These are phyloP conservation scores for Phytophthora multivora DNA, from an alignment of 352 stramenopile species.

Conservation along the genomic window DNA sequence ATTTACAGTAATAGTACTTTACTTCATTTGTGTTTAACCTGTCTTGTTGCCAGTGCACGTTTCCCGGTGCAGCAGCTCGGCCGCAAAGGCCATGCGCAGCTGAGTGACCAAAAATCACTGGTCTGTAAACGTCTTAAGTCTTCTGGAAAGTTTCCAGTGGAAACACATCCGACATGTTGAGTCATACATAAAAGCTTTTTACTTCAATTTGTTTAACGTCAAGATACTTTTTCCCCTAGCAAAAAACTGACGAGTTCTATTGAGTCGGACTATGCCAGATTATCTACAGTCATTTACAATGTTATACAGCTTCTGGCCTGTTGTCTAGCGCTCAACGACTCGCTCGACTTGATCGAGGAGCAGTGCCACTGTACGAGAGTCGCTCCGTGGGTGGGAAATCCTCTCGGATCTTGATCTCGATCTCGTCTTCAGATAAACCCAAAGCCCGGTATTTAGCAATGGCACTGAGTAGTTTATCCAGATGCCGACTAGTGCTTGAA, in stretches of 20 bases:
- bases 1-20: conserved; percentile 39
- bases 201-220: too few species aligned
- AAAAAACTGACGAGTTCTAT: conserved; percentile 34
- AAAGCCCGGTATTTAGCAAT: conserved; percentile 69
- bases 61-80: not conserved
- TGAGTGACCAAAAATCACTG: conserved; percentile 3
- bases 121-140: not conserved
- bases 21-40: conserved; percentile 15
- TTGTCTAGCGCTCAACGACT: conserved; percentile 24
- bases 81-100: not conserved
- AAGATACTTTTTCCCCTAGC: not conserved
- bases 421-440: conserved; percentile 66
- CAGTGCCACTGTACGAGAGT: conserved; percentile 27
- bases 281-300: conserved; percentile 41
- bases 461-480: conserved; percentile 62
- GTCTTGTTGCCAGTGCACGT: not conserved
- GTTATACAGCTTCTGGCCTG: conserved; percentile 20
- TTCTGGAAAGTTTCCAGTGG: too few species aligned
- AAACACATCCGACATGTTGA: too few species aligned
- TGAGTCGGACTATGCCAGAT: conserved; percentile 12
- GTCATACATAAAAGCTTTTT: too few species aligned
- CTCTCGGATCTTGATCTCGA: conserved; percentile 64
- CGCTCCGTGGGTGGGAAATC: conserved; percentile 66
- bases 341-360: conserved; percentile 13
- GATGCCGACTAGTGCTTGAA: conserved; percentile 60